A percentile compares a stretch with the other conserved stretches of the same genome.
Evolutionary conservation across 345 rosid species (phyloP).

Genomic region (Brassica nigra): DNA sequence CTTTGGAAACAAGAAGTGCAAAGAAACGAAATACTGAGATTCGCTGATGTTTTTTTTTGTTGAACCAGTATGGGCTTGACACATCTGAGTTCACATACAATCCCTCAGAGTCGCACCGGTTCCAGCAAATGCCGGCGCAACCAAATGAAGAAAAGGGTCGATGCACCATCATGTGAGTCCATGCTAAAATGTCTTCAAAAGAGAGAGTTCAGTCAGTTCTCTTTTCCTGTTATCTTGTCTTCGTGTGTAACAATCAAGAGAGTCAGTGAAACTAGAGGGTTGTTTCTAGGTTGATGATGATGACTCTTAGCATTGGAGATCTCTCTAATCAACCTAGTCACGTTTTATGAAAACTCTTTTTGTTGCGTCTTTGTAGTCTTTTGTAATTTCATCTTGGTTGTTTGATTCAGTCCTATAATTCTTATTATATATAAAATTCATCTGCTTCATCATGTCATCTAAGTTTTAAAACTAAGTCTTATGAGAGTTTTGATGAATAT

Average conservation of each 20-base stretch:
- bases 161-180: conserved; percentile 76
- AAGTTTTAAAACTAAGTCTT: background rate
- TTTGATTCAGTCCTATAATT: conserved; percentile 25
- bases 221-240: background rate
- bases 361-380: conserved; percentile 33
- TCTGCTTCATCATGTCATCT: background rate
- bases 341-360: conserved; percentile 13
- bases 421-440: conserved; percentile 6
- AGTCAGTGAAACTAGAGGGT: conserved; percentile 21
- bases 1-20: background rate
- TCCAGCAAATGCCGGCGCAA: conserved; percentile 63
- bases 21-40: background rate
- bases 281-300: conserved; percentile 29
- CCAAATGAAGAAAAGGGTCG: conserved; percentile 82
- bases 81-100: conserved; percentile 93
- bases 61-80: conserved; percentile 87
- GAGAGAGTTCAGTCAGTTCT: background rate
- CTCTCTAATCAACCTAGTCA: conserved; percentile 27
- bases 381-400: conserved; percentile 25
- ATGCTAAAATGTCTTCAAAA: background rate
- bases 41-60: conserved; percentile 19
- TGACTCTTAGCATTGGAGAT: conserved; percentile 16
- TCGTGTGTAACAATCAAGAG: conserved; percentile 29
- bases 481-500: background rate
- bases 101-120: conserved; percentile 78